Conservation (phyloP, 352 stramenopile genomes). For the Discostella stelligera region DNA sequence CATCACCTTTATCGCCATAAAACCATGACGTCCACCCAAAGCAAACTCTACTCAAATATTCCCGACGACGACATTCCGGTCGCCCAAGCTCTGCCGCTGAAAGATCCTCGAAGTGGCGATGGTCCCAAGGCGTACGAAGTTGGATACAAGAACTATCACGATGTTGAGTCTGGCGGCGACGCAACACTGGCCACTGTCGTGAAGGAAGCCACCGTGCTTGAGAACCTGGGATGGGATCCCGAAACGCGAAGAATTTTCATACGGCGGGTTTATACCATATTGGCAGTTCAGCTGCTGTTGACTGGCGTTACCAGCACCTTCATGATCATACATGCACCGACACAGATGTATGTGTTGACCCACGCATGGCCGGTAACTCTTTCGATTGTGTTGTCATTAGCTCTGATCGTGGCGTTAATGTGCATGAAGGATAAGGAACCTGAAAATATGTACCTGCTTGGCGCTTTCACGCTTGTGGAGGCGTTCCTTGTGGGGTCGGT, state of each 20-base stretch:
- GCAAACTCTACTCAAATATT: constrained; percentile 30
- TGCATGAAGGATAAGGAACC: constrained; percentile 63
- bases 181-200: constrained; percentile 1
- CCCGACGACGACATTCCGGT: constrained; percentile 28
- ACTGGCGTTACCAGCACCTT: constrained; percentile 47
- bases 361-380: constrained; percentile 46
- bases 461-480: constrained; percentile 57
- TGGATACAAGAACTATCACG: constrained; percentile 33
- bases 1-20: too few species aligned
- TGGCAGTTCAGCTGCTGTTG: constrained; percentile 56
- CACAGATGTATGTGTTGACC: constrained; percentile 56
- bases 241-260: constrained; percentile 63
- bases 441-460: constrained; percentile 59
- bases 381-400: constrained; percentile 49
- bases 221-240: constrained; percentile 50
- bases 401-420: constrained; percentile 58
- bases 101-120: constrained; percentile 8
- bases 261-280: constrained; percentile 68
- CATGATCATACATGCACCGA: constrained; percentile 46
- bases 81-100: constrained; percentile 36
- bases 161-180: constrained; percentile 9
- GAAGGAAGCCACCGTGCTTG: constrained; percentile 39
- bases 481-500: constrained; percentile 60
- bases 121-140: constrained; percentile 20
- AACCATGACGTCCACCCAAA: constrained; percentile 15